These are phyloP conservation scores for Cichorium intybus DNA, from an alignment of 140 eudicot species.

Conservation along the genomic window DNA sequence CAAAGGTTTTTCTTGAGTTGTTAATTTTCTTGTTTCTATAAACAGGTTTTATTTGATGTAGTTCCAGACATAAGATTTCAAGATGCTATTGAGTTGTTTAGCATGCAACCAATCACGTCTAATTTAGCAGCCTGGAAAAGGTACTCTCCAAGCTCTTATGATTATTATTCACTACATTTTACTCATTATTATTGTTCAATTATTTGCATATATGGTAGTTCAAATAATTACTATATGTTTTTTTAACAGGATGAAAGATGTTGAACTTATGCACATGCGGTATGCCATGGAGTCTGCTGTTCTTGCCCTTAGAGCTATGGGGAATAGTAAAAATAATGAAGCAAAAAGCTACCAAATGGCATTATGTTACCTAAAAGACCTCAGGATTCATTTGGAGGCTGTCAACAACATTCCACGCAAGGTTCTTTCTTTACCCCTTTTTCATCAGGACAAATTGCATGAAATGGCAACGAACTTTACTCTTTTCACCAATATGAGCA, in stretches of 20 bases:
- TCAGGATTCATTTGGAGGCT: conserved; percentile 82
- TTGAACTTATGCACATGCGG: conserved; percentile 98
- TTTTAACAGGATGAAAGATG: conserved; percentile 79
- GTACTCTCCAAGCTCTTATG: conserved; percentile 33
- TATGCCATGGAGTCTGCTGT: conserved; percentile 89
- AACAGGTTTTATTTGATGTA: conserved; percentile 90
- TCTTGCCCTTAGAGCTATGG: conserved; percentile 84
- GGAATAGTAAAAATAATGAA: conserved; percentile 54
- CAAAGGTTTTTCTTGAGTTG: neutral
- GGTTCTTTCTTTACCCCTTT: conserved; percentile 42
- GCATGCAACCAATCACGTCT: conserved; percentile 98
- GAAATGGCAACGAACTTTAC: too few relatives aligned
- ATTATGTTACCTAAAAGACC: conserved; percentile 61
- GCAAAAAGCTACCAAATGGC: conserved; percentile 50
- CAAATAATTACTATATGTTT: neutral
- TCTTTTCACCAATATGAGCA: neutral
- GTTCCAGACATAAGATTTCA: conserved; percentile 86
- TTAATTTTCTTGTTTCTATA: conserved; percentile 1
- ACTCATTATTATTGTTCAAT: neutral
- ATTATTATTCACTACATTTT: conserved; percentile 1
- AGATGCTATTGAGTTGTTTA: conserved; percentile 82
- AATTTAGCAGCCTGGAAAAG: conserved; percentile 88
- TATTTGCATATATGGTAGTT: conserved; percentile 1
- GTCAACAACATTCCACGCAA: conserved; percentile 75
- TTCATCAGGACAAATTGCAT: neutral